Evolutionary conservation across 208 protist genomes (phyloP).

Genomic region (Trypanosoma mega): DNA sequence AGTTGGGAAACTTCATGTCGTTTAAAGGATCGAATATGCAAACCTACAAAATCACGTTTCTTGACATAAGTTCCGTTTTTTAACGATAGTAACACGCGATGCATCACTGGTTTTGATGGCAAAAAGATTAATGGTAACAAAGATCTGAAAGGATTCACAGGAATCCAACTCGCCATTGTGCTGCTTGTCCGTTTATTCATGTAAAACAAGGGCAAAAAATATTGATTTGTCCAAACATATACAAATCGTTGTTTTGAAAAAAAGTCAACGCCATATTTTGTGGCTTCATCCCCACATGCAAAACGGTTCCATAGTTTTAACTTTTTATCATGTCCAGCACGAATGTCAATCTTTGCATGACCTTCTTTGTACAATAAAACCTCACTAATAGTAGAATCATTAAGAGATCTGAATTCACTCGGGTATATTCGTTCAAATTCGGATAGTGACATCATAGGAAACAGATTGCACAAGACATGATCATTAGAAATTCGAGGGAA

Average conservation of each 20-base stretch:
- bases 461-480: slow-evolving; percentile 22
- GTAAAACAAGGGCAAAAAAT: slow-evolving; percentile 32
- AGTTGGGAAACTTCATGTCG: slow-evolving; percentile 1
- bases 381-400: slow-evolving; percentile 2
- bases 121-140: slow-evolving; percentile 21
- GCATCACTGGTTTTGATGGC: slow-evolving; percentile 9
- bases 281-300: slow-evolving; percentile 17
- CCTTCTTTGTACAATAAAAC: slow-evolving; percentile 13
- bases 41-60: slow-evolving; percentile 9
- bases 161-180: slow-evolving; percentile 9
- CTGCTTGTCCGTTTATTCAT: slow-evolving; percentile 7
- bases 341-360: slow-evolving; percentile 34
- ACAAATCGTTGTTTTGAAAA: slow-evolving; percentile 29
- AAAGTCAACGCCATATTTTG: slow-evolving; percentile 7
- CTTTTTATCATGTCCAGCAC: slow-evolving; percentile 30
- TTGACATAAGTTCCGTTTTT: neutral
- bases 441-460: slow-evolving; percentile 25
- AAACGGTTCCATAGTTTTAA: slow-evolving; percentile 24
- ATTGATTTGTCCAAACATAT: slow-evolving; percentile 43
- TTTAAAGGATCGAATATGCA: slow-evolving; percentile 22
- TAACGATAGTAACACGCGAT: slow-evolving; percentile 11
- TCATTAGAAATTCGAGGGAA: slow-evolving; percentile 17
- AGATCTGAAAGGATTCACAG: slow-evolving; percentile 14
- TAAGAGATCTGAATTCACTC: slow-evolving; percentile 13
- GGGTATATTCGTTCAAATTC: slow-evolving; percentile 25